These are phyloP conservation scores for Alternaria sp. DNA, from an alignment of 2,329 filamentous ascomycete genomes.

Conservation along the genomic window DNA sequence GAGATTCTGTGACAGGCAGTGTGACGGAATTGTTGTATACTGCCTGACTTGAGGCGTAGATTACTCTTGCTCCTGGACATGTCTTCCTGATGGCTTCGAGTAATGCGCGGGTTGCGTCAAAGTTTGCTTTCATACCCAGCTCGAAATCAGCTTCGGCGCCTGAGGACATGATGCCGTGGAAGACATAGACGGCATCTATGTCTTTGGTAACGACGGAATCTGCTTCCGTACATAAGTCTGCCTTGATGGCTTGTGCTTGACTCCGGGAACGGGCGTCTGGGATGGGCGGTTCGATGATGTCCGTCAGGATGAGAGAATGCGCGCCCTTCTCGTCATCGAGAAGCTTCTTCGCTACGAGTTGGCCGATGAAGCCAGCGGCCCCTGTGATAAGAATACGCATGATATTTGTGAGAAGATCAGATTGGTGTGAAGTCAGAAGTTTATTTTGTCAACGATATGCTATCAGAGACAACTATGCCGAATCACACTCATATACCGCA, in stretches of 20 bases:
- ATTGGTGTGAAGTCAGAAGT: not conserved
- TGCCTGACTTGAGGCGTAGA: constrained; percentile 67
- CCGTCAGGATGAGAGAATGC: constrained; percentile 62
- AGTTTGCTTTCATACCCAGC: constrained; percentile 64
- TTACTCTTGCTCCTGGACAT: constrained; percentile 61
- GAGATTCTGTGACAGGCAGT: constrained; percentile 23
- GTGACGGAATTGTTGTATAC: constrained; percentile 65
- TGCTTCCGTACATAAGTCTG: constrained; percentile 56
- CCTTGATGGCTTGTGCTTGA: constrained; percentile 58
- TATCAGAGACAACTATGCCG: not conserved
- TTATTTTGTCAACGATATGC: not conserved
- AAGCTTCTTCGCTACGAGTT: constrained; percentile 63
- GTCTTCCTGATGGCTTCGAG: constrained; percentile 61
- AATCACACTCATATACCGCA: constrained; percentile 9
- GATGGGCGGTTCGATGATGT: constrained; percentile 61
- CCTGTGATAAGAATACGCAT: constrained; percentile 66
- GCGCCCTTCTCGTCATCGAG: constrained; percentile 54
- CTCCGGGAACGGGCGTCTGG: constrained; percentile 49
- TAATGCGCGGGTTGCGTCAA: constrained; percentile 63
- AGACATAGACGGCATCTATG: constrained; percentile 55
- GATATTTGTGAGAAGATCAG: not conserved
- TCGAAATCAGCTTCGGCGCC: constrained; percentile 67
- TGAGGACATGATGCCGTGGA: constrained; percentile 72
- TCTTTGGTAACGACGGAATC: constrained; percentile 16
- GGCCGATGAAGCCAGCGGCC: constrained; percentile 68